These are phyloP conservation scores for Dendrobium catenatum DNA, from an alignment of 106 monocot species.

Conservation along the genomic window DNA sequence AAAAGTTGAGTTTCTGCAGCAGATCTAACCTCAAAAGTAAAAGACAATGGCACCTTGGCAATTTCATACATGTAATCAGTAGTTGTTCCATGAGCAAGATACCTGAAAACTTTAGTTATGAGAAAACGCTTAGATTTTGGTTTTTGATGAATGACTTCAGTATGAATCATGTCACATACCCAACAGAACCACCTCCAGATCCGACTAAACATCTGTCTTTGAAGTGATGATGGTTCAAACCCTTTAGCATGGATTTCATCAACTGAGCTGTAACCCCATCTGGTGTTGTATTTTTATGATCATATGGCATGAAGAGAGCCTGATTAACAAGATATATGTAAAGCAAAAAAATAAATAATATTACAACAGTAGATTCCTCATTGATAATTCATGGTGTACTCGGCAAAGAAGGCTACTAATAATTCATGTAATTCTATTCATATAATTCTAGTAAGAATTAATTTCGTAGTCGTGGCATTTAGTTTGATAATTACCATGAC, in stretches of 20 bases:
- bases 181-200: constrained; percentile 88
- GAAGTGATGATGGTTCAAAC: constrained; percentile 69
- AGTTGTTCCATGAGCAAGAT: constrained; percentile 94
- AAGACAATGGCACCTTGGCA: constrained; percentile 75
- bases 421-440: not conserved
- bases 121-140: not conserved
- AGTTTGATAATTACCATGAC: not conserved
- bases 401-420: not conserved
- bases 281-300: constrained; percentile 89
- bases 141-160: not conserved
- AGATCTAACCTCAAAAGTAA: constrained; percentile 84
- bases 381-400: not conserved
- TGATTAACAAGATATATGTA: constrained; percentile 22
- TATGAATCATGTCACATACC: constrained; percentile 38
- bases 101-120: constrained; percentile 34
- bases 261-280: constrained; percentile 31
- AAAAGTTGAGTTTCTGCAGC: not conserved
- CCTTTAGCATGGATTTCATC: constrained; percentile 66
- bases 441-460: not conserved
- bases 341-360: not conserved
- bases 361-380: not conserved
- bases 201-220: constrained; percentile 71
- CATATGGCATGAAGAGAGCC: constrained; percentile 98
- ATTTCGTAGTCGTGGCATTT: too few species aligned
- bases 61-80: constrained; percentile 93